Evolutionary conservation across 164 flowering plant species (phyloP).

Genomic region (Vitis riparia): DNA sequence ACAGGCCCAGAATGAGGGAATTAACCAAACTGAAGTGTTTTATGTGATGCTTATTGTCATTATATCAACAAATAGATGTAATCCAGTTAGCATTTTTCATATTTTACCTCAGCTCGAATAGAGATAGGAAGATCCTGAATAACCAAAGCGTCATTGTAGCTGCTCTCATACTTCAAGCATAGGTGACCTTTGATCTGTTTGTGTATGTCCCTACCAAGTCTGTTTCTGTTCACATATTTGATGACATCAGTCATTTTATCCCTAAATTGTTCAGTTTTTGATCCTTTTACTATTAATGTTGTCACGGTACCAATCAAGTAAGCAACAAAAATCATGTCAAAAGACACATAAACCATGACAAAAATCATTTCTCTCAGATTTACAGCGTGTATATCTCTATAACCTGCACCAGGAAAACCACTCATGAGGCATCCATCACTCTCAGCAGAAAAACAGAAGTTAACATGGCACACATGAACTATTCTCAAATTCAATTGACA

Average conservation of each 20-base stretch:
- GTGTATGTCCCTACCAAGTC: constrained; percentile 49
- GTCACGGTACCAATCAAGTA: constrained; percentile 72
- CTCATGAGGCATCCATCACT: no score
- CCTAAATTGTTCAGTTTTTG: constrained; percentile 61
- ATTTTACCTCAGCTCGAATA: constrained; percentile 55
- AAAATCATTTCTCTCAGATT: constrained; percentile 68
- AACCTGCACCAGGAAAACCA: constrained; percentile 36
- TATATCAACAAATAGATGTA: neutral
- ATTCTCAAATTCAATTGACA: neutral
- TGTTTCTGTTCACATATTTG: constrained; percentile 58
- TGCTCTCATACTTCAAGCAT: constrained; percentile 53
- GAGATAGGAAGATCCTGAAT: constrained; percentile 59
- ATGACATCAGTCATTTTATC: constrained; percentile 63
- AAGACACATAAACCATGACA: constrained; percentile 59
- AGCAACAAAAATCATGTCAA: constrained; percentile 72
- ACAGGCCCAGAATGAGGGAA: neutral
- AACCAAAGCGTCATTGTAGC: constrained; percentile 48
- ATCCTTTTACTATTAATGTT: constrained; percentile 68
- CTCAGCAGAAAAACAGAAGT: no score
- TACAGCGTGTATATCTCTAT: constrained; percentile 74
- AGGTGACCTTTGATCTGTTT: constrained; percentile 52
- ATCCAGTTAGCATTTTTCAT: neutral
- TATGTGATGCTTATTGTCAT: neutral
- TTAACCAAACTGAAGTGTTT: neutral
- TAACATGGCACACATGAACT: neutral